Base-by-base conservation (phyloP, 768 basidiomycete species). In the Xerocomus spinulosus region DNA sequence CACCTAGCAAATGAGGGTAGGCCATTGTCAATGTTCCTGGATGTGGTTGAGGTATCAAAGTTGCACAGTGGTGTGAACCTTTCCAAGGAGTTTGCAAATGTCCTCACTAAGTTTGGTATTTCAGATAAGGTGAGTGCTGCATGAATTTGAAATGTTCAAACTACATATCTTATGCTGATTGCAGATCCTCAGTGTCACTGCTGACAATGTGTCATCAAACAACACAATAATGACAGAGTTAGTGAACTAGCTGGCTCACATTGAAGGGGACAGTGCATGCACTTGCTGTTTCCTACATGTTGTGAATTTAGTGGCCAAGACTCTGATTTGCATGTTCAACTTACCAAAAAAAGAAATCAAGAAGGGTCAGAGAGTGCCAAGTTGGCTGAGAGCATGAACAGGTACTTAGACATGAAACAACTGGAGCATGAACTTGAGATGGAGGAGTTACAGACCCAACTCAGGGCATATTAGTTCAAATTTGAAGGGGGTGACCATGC, bases 11-110 rank as follows among this genome's bases (percentile, higher is more conserved):
- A 36, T 4, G 35, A 21, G 9, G 35, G 35, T 4, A 20, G 13
- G 20, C 35, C 20, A 12, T 2, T 67, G 4, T 10, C 26, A 0
- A 36, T 70, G 14, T 23, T 63, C 2, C 36, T 72, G 2, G 70
- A 71, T 46, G 30, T 69, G 2, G 51, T 66, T 10, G 66, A 70
- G 42, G 64, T 70, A 10, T 8, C 18, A 12, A 36, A 36, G 43
- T 44, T 14, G 33, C 43, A 44, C 33, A 44, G 20, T 35, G 33
- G 43, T 8, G 30, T 18, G n/a, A 44, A 44, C 10, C 43, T 44
- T 26, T 24, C 34, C 4, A 9, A 44, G 15, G 34, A 4, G 14
- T 44, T 44, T n/a, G 21, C 34, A 26, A 36, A 28, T 20, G 25
- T 36, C 17, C 43, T 44, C 5, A 44, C 24, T 12, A n/a, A 36